Conservation (phyloP, 768 basidiomycete species). For the Amanita rimosa region DNA sequence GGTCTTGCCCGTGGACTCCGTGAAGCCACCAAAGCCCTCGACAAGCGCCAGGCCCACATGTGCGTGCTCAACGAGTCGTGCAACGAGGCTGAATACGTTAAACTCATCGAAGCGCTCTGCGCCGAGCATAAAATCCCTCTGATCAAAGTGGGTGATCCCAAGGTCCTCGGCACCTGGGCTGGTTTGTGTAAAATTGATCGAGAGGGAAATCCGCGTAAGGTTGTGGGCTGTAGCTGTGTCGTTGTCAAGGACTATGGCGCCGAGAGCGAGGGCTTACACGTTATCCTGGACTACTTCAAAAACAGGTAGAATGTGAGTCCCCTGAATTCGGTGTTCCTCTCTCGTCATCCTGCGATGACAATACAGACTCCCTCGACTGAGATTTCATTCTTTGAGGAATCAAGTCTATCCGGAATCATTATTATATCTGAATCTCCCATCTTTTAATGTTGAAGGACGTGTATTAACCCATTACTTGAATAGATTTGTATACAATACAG, state of each 20-base stretch:
- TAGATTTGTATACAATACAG: neutral
- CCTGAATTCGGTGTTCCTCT: conserved; percentile 6
- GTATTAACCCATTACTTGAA: conserved; percentile 8
- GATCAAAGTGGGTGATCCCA: conserved; percentile 98
- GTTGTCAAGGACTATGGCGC: conserved; percentile 97
- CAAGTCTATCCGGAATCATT: conserved; percentile 85
- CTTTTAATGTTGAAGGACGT: conserved; percentile 6
- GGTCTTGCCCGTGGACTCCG: conserved; percentile 97
- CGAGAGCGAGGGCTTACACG: conserved; percentile 91
- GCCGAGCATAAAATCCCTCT: conserved; percentile 99
- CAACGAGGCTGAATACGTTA: conserved; percentile 99
- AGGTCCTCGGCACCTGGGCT: conserved; percentile 96
- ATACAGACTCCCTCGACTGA: conserved; percentile 92
- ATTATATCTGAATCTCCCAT: conserved; percentile 48
- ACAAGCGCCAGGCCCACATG: conserved; percentile 97
- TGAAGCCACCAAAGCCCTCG: conserved; percentile 95
- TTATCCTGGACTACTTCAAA: conserved; percentile 94
- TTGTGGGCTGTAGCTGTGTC: conserved; percentile 88
- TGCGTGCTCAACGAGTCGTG: conserved; percentile 99
- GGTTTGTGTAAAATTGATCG: conserved; percentile 99
- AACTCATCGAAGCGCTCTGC: conserved; percentile 99
- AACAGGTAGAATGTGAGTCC: conserved; percentile 51
- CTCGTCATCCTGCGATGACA: conserved; percentile 47
- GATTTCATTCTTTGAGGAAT: conserved; percentile 56
- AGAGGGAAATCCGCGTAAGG: conserved; percentile 96